Base-by-base conservation (phyloP, 805 yeast genomes). In the Saturnispora halmiae region DNA sequence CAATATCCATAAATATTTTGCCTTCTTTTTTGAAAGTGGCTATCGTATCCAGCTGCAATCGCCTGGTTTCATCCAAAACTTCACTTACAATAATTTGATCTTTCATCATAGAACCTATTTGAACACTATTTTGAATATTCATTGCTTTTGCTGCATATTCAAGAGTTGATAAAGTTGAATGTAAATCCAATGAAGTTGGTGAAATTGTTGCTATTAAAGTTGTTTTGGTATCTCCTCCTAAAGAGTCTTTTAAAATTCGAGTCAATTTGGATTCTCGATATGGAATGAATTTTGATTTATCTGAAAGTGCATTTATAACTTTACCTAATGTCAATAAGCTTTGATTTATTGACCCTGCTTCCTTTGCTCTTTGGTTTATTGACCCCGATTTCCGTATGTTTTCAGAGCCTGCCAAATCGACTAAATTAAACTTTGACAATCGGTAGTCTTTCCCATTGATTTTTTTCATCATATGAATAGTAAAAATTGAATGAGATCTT, bases 321-420 rank as follows among this genome's bases (percentile, higher is more conserved):
- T 95, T 68, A 1, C 97, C 97, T 32, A 90, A 67, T 0, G 96
- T 80, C 28, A 90, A 63, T 39, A 90, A 65, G 58, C 94, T 81
- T 59, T 86, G 95, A 59, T 90, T 90, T 38, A 88, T 88, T 15
- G 85, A 76, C 0, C 96, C 96, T 0, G 96, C 95, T 55, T 90
- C 98, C 49, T 86, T 78, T 0, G 95, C 96, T 33, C 95, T 69
- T 55, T 77, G 81, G 49, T 82, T 78, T 19, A 75, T 69, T 0
- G 96, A 95, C 3, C 98, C 98, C 0, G 95, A 83, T 51, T 86
- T 67, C 47, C 68, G 73, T 40, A 90, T 80, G 56, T 88, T 88
- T 58, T 90, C 98, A 4, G 95, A 83, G 1, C 98, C 97, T 0
- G 97, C 98, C 48, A 90, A 67, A 63, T 90, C 97, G 5, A 90